Percentiles rank a stretch among this genome's conserved stretches.
phyloP scores from a whole-genome alignment of 495 filamentous ascomycete genomes.

The Acidiella bohemica region DNA sequence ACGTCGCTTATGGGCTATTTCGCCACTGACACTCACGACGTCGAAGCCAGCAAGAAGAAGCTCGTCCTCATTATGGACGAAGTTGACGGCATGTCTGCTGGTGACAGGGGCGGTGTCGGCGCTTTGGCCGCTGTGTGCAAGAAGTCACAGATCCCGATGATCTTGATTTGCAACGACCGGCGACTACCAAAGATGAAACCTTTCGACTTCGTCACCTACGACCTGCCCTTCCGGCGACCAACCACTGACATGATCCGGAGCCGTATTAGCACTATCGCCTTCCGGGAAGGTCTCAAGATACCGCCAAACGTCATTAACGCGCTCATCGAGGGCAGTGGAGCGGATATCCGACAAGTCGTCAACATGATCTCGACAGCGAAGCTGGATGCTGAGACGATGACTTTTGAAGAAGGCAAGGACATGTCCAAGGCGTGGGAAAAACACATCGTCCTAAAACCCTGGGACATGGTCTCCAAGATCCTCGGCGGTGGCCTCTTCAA shows the following conservation, averaged over 20 bases:
- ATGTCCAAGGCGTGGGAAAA: slow-evolving; percentile 99
- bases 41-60: slow-evolving; percentile 73
- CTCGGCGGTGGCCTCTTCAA: slow-evolving; percentile 78
- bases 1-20: slow-evolving; percentile 88
- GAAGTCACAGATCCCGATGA: slow-evolving; percentile 88
- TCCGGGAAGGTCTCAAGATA: slow-evolving; percentile 76
- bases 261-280: slow-evolving; percentile 85
- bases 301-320: slow-evolving; percentile 79
- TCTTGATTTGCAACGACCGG: slow-evolving; percentile 95
- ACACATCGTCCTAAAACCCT: slow-evolving; percentile 86
- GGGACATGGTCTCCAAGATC: slow-evolving; percentile 93
- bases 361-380: slow-evolving; percentile 96
- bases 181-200: slow-evolving; percentile 93
- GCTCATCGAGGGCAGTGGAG: slow-evolving; percentile 83
- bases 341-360: slow-evolving; percentile 94
- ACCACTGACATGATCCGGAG: slow-evolving; percentile 80
- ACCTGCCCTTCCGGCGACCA: slow-evolving; percentile 77
- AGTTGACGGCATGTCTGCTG: slow-evolving; percentile 97
- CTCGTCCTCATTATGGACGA: slow-evolving; percentile 97
- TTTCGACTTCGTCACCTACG: slow-evolving; percentile 71
- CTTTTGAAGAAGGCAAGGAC: slow-evolving; percentile 67
- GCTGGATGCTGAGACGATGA: slow-evolving; percentile 63
- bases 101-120: slow-evolving; percentile 90
- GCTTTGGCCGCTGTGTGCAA: slow-evolving; percentile 87
- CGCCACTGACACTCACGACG: slow-evolving; percentile 45